Evolutionary conservation across 352 stramenopile species (phyloP).

Genomic region (Aphanomyces cochlioides): DNA sequence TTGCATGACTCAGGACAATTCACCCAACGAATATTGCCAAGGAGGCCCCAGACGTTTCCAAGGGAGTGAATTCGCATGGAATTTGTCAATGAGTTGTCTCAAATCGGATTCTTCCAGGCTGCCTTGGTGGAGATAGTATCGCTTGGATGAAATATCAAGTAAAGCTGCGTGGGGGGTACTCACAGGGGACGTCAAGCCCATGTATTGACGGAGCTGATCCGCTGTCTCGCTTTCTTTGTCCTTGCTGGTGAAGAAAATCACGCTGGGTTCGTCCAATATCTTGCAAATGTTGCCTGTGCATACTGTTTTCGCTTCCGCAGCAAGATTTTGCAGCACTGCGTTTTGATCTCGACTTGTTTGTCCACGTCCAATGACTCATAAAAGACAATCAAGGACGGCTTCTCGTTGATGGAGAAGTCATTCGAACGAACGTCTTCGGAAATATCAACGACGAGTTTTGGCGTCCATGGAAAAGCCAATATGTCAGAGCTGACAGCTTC

Average conservation of each 20-base stretch:
- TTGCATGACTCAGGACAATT: too few relatives aligned
- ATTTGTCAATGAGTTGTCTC: not conserved
- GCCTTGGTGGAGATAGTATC: slow-evolving; percentile 13
- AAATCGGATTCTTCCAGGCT: not conserved
- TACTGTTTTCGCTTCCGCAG: too few relatives aligned
- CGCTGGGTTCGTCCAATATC: slow-evolving; percentile 10
- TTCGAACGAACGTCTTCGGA: not conserved
- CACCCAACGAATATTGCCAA: too few relatives aligned
- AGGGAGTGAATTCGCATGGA: not conserved
- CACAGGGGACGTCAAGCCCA: not conserved
- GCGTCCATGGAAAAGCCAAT: slow-evolving; percentile 13
- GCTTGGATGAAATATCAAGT: slow-evolving; percentile 2
- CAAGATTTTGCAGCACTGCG: too few relatives aligned
- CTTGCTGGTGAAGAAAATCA: slow-evolving; percentile 26
- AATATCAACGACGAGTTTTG: slow-evolving; percentile 17
- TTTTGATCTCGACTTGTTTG: too few relatives aligned
- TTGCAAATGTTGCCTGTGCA: slow-evolving; percentile 23
- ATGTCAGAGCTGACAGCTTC: not conserved
- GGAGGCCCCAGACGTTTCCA: not conserved
- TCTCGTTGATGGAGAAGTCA: slow-evolving; percentile 26
- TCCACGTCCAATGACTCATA: slow-evolving; percentile 2
- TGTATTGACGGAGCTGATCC: slow-evolving; percentile 1
- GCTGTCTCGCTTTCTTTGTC: not conserved
- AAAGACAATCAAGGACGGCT: slow-evolving; percentile 21
- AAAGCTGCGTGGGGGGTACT: slow-evolving; percentile 1